phyloP scores from a whole-genome alignment of 768 basidiomycete genomes.

The Termitomyces sp. region DNA sequence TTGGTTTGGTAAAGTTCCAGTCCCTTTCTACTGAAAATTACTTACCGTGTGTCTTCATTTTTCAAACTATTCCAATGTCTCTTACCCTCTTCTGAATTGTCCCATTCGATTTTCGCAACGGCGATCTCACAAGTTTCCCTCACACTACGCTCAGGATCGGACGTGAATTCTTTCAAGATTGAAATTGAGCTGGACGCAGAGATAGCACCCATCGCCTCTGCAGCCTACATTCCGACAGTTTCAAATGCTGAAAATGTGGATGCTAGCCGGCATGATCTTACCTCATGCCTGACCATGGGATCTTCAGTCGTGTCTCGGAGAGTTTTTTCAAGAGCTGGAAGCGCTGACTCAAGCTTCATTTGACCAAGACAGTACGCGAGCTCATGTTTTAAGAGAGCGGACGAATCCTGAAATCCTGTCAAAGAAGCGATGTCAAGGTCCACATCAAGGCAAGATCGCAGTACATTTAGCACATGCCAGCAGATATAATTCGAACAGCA shows the following conservation, averaged over 20 bases:
- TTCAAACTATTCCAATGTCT: conserved; percentile 31
- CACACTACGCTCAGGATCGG: conserved; percentile 68
- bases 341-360: conserved; percentile 65
- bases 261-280: conserved; percentile 25
- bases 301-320: conserved; percentile 68
- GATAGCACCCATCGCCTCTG: conserved; percentile 98
- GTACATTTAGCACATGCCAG: conserved; percentile 63
- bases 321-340: conserved; percentile 75
- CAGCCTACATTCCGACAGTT: conserved; percentile 54
- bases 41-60: conserved; percentile 34
- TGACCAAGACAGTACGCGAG: conserved; percentile 97
- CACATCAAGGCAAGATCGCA: conserved; percentile 6
- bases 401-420: conserved; percentile 79
- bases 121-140: conserved; percentile 98
- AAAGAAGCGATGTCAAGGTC: neutral
- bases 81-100: conserved; percentile 70
- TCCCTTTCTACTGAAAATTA: neutral
- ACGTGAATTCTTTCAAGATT: conserved; percentile 64
- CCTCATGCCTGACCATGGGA: conserved; percentile 98
- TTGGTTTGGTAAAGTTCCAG: neutral
- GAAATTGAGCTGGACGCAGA: conserved; percentile 61
- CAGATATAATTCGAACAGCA: conserved; percentile 80
- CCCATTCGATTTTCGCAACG: conserved; percentile 91
- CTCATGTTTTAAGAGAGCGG: conserved; percentile 93
- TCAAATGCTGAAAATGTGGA: neutral